Evolutionary conservation across 73 alveolate genomes (phyloP).

Genomic region (Paramecium tetraurelia): DNA sequence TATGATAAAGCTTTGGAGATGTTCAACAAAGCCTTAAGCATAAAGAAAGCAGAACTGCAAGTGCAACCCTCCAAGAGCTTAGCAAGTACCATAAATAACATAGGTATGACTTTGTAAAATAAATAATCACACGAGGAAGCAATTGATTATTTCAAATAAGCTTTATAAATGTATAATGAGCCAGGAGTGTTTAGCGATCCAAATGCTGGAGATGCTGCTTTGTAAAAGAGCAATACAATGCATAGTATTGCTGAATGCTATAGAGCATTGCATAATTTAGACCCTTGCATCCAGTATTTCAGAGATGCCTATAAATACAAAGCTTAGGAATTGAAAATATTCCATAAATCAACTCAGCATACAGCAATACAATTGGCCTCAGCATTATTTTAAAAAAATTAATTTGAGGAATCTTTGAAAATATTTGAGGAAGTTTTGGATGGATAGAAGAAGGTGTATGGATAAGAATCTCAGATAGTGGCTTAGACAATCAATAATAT

Average conservation of each 20-base stretch:
- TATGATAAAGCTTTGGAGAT: constrained; percentile 51
- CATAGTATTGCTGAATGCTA: constrained; percentile 48
- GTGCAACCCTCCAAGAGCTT: neutral
- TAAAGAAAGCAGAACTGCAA: neutral
- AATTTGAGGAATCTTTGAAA: constrained; percentile 40
- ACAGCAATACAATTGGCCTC: constrained; percentile 43
- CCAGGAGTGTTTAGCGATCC: constrained; percentile 42
- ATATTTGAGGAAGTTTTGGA: constrained; percentile 23
- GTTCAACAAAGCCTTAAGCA: constrained; percentile 8
- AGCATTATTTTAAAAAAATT: constrained; percentile 6
- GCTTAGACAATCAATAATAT: constrained; percentile 41
- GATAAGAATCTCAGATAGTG: constrained; percentile 9
- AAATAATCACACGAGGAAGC: neutral
- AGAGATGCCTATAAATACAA: constrained; percentile 18
- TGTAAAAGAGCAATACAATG: constrained; percentile 44
- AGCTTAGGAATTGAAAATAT: constrained; percentile 1
- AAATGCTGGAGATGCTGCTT: constrained; percentile 52
- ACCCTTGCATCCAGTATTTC: neutral
- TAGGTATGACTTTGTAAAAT: constrained; percentile 33
- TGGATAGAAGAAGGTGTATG: constrained; percentile 23
- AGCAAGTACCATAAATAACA: constrained; percentile 45
- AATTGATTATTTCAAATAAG: neutral
- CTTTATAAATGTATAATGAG: constrained; percentile 30
- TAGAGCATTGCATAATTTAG: neutral
- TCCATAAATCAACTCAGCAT: constrained; percentile 37